phyloP scores from a whole-genome alignment of 2,329 filamentous ascomycete genomes.

The Penicillium sp. region DNA sequence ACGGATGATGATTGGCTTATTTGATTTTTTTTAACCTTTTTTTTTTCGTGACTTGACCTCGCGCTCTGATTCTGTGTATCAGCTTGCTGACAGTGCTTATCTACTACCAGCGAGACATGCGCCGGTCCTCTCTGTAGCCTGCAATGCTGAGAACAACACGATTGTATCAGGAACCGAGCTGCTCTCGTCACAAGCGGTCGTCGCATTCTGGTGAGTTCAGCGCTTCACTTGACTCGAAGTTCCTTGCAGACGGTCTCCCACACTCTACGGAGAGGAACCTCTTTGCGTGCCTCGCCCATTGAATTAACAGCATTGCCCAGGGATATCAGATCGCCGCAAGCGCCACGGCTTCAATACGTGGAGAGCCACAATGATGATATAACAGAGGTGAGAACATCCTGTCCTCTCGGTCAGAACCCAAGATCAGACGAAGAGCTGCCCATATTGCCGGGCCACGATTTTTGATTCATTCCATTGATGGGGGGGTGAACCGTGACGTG shows the following conservation, averaged over 20 bases:
- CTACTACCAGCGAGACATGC: slow-evolving; percentile 40
- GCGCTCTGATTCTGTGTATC: neutral
- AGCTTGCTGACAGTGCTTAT: slow-evolving; percentile 13
- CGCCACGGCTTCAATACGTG: slow-evolving; percentile 35
- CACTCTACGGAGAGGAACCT: too few species aligned
- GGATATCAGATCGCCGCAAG: slow-evolving; percentile 39
- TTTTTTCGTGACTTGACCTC: too few species aligned
- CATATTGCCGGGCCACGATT: neutral
- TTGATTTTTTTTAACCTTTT: too few species aligned
- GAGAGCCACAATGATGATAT: slow-evolving; percentile 54
- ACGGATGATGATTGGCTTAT: too few species aligned
- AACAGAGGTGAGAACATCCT: slow-evolving; percentile 43
- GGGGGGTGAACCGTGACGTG: too few species aligned
- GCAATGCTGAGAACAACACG: slow-evolving; percentile 40
- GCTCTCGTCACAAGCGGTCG: slow-evolving; percentile 37
- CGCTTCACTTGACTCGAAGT: neutral
- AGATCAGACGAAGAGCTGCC: neutral
- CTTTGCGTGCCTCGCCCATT: slow-evolving; percentile 2
- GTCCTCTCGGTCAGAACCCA: neutral
- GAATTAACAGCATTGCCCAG: slow-evolving; percentile 29
- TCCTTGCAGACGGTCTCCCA: too few species aligned
- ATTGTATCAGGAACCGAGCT: slow-evolving; percentile 54
- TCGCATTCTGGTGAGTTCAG: slow-evolving; percentile 40
- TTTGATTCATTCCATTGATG: too few species aligned
- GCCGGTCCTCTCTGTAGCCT: slow-evolving; percentile 50